A percentile compares a stretch with the other conserved stretches of the same genome.
Evolutionary conservation across 148 eudicot species (phyloP).

Genomic region (Mesembryanthemum crystallinum): DNA sequence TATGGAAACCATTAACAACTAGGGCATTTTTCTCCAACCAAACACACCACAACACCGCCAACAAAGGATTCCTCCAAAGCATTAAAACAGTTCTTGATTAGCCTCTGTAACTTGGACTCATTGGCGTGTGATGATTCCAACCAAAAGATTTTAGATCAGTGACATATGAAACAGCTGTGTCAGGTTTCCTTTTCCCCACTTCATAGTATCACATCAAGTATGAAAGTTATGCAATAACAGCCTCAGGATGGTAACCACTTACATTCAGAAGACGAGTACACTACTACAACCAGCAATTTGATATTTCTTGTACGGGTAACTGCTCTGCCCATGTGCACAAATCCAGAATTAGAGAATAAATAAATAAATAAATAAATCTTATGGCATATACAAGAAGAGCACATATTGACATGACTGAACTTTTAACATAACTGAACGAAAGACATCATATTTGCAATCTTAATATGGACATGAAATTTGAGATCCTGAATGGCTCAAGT

Average conservation of each 20-base stretch:
- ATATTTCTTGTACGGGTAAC: conserved; percentile 63
- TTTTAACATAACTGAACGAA: neutral
- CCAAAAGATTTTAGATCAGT: neutral
- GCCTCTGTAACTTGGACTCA: neutral
- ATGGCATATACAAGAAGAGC: neutral
- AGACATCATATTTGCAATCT: neutral
- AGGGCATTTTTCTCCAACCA: too few species aligned
- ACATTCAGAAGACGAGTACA: conserved; percentile 60
- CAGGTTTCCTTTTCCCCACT: neutral
- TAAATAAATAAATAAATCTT: neutral
- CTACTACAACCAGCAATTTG: conserved; percentile 70
- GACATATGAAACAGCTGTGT: neutral
- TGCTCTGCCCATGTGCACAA: conserved; percentile 42
- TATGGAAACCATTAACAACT: too few species aligned
- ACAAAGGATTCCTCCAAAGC: too few species aligned
- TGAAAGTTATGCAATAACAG: neutral
- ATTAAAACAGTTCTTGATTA: neutral
- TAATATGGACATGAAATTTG: neutral
- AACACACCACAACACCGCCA: too few species aligned
- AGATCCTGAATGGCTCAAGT: neutral
- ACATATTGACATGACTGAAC: neutral
- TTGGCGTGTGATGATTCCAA: neutral
- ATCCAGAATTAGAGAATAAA: neutral
- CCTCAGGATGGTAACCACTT: conserved; percentile 22
- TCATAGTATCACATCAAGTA: conserved; percentile 3